Base-by-base conservation (phyloP, 768 basidiomycete species). In the Suillus spraguei region DNA sequence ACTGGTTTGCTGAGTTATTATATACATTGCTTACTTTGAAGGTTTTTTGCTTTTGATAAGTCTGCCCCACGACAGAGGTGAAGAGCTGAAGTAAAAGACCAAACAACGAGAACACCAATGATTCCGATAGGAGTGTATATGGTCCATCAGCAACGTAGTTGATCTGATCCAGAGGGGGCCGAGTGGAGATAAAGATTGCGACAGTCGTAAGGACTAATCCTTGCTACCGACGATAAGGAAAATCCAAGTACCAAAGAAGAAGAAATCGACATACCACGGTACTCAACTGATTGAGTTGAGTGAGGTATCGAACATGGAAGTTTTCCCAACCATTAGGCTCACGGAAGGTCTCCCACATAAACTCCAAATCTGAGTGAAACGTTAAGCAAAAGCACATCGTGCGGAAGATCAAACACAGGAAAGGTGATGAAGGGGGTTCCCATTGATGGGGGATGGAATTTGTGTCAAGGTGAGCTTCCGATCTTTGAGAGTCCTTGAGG, bases 291-390 rank as follows among this genome's bases (percentile, higher is more conserved):
- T 55, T 38, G 6, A 55, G 22, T 22, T 55, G 54, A 55, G 13
- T 16, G 14, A 55, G 36, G 35, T 55, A 55, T 55, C 5, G 35
- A 24, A 22, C 5, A 36, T 55, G 54, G 22, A 55, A 55, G 36
- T n/a, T 24, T 36, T 55, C 54, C 54, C 54, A 55, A 9, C 54
- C 54, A 14, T 55, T 5, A 22, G 36, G 54, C 8, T 55, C 36
- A 24, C 14, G 35, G 54, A 55, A 55, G 35, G 38, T 38, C 22
- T 55, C 54, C 54, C 54, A 55, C 54, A 55, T 55, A 36, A 55
- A 55, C 38, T 55, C 16, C 22, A 55, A 17, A 38, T 22, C 3
- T 3, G 22, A 16, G 33, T 55, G 54, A 38, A 55, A 38, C 22
- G 54, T 38, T 16, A 55, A 24, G 54, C 54, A 38, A 22, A 38